Conservation (phyloP, 805 yeast species). For the Zygoascus flipseniorum region DNA sequence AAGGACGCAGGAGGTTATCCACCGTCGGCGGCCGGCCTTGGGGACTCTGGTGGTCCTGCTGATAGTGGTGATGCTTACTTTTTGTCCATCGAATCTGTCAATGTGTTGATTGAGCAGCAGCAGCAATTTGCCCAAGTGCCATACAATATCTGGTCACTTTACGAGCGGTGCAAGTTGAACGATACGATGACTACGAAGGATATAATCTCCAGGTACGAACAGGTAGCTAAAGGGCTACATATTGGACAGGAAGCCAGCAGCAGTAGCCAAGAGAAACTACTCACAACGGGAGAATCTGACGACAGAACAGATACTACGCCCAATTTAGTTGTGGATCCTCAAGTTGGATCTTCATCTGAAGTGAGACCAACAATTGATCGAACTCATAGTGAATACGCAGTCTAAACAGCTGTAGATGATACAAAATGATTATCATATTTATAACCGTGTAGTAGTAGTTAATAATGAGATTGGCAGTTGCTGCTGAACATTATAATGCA, state of each 20-base stretch:
- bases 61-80: conserved; percentile 44
- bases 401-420: background rate
- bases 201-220: conserved; percentile 16
- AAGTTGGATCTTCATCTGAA: background rate
- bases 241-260: background rate
- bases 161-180: conserved; percentile 1
- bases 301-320: background rate
- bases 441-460: background rate
- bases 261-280: background rate
- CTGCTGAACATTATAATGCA: too few relatives aligned
- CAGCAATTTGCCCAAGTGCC: conserved; percentile 78
- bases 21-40: conserved; percentile 2
- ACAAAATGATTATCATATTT: background rate
- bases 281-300: background rate
- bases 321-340: background rate
- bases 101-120: conserved; percentile 70
- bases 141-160: conserved; percentile 42
- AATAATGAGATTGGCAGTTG: too few relatives aligned
- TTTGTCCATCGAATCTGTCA: conserved; percentile 84
- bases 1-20: background rate
- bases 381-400: background rate
- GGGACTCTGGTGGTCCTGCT: conserved; percentile 8
- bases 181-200: conserved; percentile 20
- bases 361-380: background rate
- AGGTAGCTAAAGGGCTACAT: background rate